These are phyloP conservation scores for Penicillium goetzii DNA, from an alignment of 495 filamentous ascomycete species.

Conservation along the genomic window DNA sequence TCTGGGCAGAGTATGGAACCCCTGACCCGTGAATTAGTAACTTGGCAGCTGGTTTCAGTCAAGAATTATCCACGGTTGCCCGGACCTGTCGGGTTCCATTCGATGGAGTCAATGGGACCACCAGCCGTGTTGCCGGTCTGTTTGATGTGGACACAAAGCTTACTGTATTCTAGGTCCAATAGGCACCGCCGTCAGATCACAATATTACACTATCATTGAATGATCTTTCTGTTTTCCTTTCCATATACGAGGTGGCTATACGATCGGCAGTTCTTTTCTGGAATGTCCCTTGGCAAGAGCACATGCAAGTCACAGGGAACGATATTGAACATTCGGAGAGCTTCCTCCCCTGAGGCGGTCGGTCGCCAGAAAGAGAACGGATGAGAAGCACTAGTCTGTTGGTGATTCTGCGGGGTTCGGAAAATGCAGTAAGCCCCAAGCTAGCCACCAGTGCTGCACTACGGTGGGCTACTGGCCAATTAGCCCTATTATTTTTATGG, in stretches of 20 bases:
- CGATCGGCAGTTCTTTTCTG: constrained; percentile 16
- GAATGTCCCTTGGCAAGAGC: constrained; percentile 13
- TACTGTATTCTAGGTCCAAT: constrained; percentile 25
- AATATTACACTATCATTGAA: constrained; percentile 21
- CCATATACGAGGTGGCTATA: background rate
- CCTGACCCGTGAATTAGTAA: background rate
- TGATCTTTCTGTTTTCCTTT: constrained; percentile 7
- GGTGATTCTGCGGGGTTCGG: constrained; percentile 13
- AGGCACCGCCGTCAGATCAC: constrained; percentile 3
- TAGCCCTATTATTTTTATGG: background rate
- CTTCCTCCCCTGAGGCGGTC: constrained; percentile 2
- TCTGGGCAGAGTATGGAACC: background rate
- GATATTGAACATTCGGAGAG: background rate
- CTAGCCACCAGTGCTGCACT: background rate
- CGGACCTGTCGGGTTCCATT: constrained; percentile 6
- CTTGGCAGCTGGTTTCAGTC: constrained; percentile 4
- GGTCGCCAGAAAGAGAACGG: background rate
- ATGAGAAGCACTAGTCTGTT: background rate
- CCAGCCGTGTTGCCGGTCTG: constrained; percentile 2
- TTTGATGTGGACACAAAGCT: constrained; percentile 19
- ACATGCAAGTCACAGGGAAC: background rate
- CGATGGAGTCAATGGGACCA: constrained; percentile 6
- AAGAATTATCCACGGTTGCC: background rate
- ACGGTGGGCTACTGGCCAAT: constrained; percentile 7
- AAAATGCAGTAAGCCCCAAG: background rate